Evolutionary conservation across 108 stramenopile genomes (phyloP), one percentile per base, ranked within the genome.

Genomic region (Hondaea fermentalgiana): DNA sequence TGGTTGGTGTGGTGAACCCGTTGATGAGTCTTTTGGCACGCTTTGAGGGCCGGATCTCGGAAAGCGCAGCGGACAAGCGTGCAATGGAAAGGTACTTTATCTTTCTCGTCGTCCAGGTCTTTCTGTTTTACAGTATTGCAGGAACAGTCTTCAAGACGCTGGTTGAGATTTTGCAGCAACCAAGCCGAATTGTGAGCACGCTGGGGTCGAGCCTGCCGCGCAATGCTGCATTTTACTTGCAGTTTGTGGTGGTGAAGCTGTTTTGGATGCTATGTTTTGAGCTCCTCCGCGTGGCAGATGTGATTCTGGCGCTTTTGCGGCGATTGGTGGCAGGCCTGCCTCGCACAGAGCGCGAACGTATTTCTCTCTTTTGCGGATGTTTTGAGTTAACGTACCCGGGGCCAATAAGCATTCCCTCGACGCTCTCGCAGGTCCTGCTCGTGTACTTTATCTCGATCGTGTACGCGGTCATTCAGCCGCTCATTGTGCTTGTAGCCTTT

Each of bases 191-290:
- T 35, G 76, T 28, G 49, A 17, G 49, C 14, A 83, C 76, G 25
- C 76, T 83, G 45, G 76, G 76, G n/a, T 21, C 76, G n/a, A 83
- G 49, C n/a, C 45, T 83, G n/a, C 76, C 76, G n/a, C 45, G 51
- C 19, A 83, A 83, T 4, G 76, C 76, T 8, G 76, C 76, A 6
- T 83, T 83, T 28, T 83, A 83, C 51, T 16, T 83, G 25, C 76
- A 83, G 76, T 83, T 83, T 28, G 51, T 83, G 19, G n/a, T 83
- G 44, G 76, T 83, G 19, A 83, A 83, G 51, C 76, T 83, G 25
- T 83, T 83, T 23, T 83, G 76, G 76, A 83, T 83, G 76, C 51
- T 83, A 47, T 53, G 76, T 23, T 83, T 83, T 83, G 76, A 83
- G 76, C 76, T 83, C 49, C 23, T 83, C 10, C 45, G 76, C 49